phyloP scores from a whole-genome alignment of 345 rosid genomes.

The Jatropha curcas region DNA sequence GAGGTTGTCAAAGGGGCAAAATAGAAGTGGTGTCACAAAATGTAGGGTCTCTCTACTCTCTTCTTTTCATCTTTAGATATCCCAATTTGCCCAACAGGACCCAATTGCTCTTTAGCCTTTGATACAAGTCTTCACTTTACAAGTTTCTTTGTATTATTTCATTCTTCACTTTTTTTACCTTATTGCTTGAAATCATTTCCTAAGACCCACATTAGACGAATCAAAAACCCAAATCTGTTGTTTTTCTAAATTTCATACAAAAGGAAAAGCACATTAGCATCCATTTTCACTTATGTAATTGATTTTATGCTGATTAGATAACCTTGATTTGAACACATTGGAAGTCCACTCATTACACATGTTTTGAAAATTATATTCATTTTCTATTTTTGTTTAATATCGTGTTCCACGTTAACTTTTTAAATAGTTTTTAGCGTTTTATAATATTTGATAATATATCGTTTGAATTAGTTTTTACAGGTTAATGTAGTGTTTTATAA shows the following conservation, averaged over 20 bases:
- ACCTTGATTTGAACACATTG: slow-evolving; percentile 38
- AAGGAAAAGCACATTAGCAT: slow-evolving; percentile 10
- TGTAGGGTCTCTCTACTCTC: slow-evolving; percentile 33
- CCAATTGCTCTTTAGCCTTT: slow-evolving; percentile 19
- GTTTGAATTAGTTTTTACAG: too few relatives aligned
- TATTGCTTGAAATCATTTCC: slow-evolving; percentile 38
- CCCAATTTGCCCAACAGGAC: slow-evolving; percentile 13
- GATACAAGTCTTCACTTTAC: slow-evolving; percentile 31
- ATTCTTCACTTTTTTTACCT: slow-evolving; percentile 24
- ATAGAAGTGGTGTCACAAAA: not conserved
- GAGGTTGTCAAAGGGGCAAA: slow-evolving; percentile 1
- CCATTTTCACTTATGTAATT: slow-evolving; percentile 13
- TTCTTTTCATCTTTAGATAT: slow-evolving; percentile 18
- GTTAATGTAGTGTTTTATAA: too few relatives aligned
- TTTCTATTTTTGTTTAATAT: not conserved
- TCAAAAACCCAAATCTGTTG: slow-evolving; percentile 2
- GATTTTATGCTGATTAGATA: slow-evolving; percentile 33
- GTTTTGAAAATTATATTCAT: not conserved
- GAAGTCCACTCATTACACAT: slow-evolving; percentile 41
- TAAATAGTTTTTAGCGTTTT: too few relatives aligned
- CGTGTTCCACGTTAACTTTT: too few relatives aligned
- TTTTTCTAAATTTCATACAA: slow-evolving; percentile 12
- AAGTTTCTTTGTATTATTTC: slow-evolving; percentile 28
- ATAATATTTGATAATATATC: too few relatives aligned
- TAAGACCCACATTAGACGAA: slow-evolving; percentile 26